Evolutionary conservation across 2,329 filamentous ascomycete genomes (phyloP), one percentile per base, ranked within the genome.

Genomic region (Balansia obtecta): DNA sequence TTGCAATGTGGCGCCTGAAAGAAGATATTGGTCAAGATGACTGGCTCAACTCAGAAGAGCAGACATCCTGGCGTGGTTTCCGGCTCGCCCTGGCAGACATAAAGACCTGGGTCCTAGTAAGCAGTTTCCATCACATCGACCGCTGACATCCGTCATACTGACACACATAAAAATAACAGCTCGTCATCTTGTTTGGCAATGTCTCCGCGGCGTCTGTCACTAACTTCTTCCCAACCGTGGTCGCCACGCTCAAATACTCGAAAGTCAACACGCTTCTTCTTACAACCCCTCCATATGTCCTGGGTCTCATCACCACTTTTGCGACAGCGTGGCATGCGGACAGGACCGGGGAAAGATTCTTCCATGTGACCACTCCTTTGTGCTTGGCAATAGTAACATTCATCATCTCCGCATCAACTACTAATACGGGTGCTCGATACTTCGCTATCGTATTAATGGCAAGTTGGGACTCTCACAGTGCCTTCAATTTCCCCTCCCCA

Each of bases 371-470:
- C 0, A 50, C 79, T 1, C 83, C 85, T 0, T 70, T 86, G 12
- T 75, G 71, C 51, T 68, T 86, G 41, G 77, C 79, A 13, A 71
- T 87, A 3, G 67, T 68, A 0, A 77, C 80, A 3, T 88, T 85
- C 65, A 83, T 88, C 57, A 71, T 88, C 47, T 80, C 79, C 8
- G 83, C 82, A 1, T 70, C 79, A 0, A 86, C 84, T 0, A 79
- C 73, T 0, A 62, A 69, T 2, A 71, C 75, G 0, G 83, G 72
- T 0, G 77, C 83, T 0, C 73, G 85, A 37, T 88, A 88, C 55
- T 65, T 84, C 9, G 73, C 79, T 32, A 87, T 88, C 75, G 82
- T 88, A 75, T 69, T 88, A 39, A 87, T 88, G 80, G 72, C 61
- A 50, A 46, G 56, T 54, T 30, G 9, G 13, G 11, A 27, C 7